Conservation (phyloP, 2,329 filamentous ascomycete species). For the Fusarium camptoceras region DNA sequence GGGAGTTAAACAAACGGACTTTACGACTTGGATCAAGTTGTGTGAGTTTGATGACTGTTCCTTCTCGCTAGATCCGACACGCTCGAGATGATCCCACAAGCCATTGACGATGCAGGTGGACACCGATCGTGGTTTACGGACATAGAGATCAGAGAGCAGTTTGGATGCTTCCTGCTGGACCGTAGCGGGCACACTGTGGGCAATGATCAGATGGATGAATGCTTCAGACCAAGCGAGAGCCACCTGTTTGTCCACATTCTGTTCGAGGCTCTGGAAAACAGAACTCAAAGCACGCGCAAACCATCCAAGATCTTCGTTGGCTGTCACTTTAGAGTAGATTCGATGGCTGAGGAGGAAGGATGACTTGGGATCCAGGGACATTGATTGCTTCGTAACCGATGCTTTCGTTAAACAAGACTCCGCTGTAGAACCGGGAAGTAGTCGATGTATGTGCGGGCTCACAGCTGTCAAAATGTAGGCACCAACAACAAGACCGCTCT, state of each 20-base stretch:
- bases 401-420: constrained; percentile 65
- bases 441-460: constrained; percentile 64
- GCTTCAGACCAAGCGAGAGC: constrained; percentile 83
- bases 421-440: constrained; percentile 64
- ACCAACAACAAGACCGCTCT: constrained; percentile 83
- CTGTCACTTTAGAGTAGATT: constrained; percentile 82
- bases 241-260: constrained; percentile 61
- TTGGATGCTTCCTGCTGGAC: constrained; percentile 73
- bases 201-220: constrained; percentile 81
- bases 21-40: constrained; percentile 71
- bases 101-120: constrained; percentile 75
- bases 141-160: constrained; percentile 74
- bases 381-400: constrained; percentile 71
- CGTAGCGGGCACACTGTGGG: constrained; percentile 68
- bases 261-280: constrained; percentile 66
- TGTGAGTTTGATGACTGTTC: constrained; percentile 77
- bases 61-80: constrained; percentile 77
- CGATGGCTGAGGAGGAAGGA: constrained; percentile 88
- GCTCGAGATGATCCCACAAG: constrained; percentile 82
- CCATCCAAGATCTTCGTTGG: constrained; percentile 83
- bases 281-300: constrained; percentile 76
- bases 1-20: constrained; percentile 71
- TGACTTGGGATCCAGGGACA: constrained; percentile 80
- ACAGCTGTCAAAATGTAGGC: constrained; percentile 81
- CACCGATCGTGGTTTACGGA: constrained; percentile 66